Evolutionary conservation across 2,329 filamentous ascomycete species (phyloP).

Genomic region (Colletotrichum liriopes): DNA sequence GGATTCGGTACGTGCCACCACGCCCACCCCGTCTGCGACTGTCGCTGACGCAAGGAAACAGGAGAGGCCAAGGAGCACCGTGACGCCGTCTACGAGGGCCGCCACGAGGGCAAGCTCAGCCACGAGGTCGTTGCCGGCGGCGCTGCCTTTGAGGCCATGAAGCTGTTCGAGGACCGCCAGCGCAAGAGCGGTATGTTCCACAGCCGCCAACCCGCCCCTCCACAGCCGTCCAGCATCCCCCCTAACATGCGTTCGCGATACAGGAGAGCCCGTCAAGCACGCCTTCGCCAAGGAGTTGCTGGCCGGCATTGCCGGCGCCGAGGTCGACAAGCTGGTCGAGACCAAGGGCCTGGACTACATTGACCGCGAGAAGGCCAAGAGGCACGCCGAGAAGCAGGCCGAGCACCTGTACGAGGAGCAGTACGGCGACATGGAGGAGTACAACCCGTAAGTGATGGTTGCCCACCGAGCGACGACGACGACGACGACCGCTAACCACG

Average conservation of each 20-base stretch:
- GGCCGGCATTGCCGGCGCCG: conserved; percentile 79
- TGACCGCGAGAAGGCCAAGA: conserved; percentile 72
- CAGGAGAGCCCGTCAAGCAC: conserved; percentile 81
- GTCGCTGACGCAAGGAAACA: not conserved
- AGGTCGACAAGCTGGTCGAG: conserved; percentile 83
- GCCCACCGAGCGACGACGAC: accelerated
- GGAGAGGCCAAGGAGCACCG: conserved; percentile 43
- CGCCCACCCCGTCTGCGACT: accelerated
- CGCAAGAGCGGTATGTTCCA: conserved; percentile 72
- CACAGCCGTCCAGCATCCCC: not conserved
- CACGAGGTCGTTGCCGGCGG: conserved; percentile 84
- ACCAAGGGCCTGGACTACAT: conserved; percentile 76
- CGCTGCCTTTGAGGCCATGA: conserved; percentile 85
- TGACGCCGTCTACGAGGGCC: conserved; percentile 46
- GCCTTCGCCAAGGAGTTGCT: conserved; percentile 84
- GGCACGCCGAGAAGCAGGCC: conserved; percentile 71
- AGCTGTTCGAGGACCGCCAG: conserved; percentile 83
- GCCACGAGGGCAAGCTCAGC: conserved; percentile 52
- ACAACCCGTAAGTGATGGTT: conserved; percentile 67
- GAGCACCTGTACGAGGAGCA: conserved; percentile 75
- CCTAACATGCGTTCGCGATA: not conserved
- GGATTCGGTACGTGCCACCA: conserved; percentile 38
- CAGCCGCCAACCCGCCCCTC: not conserved
- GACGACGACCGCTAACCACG: not conserved
- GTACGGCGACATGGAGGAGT: conserved; percentile 68